A percentile compares a stretch with the other conserved stretches of the same genome.
These are phyloP conservation scores for Fraxinus greggii DNA, from an alignment of 305 asterid species.

Conservation along the genomic window DNA sequence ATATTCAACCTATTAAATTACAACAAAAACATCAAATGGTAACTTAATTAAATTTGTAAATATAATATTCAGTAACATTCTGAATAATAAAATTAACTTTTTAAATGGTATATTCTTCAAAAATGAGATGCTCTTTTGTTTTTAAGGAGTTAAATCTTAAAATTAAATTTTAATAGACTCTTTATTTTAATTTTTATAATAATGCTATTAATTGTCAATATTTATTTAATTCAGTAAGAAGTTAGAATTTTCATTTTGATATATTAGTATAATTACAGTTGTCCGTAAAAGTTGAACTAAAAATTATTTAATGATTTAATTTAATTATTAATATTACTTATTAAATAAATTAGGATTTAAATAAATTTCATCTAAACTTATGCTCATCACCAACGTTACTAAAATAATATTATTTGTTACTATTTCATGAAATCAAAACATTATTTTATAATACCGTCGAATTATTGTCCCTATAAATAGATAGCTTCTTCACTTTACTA, in stretches of 20 bases:
- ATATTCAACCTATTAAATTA: no score
- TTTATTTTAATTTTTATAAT: no score
- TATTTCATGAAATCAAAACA: neutral
- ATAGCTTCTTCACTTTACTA: neutral
- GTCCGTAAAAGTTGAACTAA: neutral
- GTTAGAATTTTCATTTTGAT: neutral
- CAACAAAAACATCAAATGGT: no score
- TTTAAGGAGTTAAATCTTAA: neutral
- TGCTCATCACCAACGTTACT: no score
- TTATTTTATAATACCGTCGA: neutral
- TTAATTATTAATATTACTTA: no score
- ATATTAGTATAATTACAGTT: neutral
- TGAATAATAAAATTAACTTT: no score
- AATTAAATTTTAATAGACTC: neutral
- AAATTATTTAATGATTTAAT: no score
- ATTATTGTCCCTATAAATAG: constrained; percentile 30
- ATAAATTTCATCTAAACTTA: no score
- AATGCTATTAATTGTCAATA: neutral
- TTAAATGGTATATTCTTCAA: neutral
- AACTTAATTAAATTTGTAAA: no score
- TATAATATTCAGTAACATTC: no score
- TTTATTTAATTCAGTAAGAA: neutral
- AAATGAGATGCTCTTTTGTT: neutral
- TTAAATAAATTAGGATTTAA: no score
- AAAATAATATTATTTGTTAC: no score